Evolutionary conservation across 805 yeast species (phyloP).

Genomic region (Phaffomyces antillensis): DNA sequence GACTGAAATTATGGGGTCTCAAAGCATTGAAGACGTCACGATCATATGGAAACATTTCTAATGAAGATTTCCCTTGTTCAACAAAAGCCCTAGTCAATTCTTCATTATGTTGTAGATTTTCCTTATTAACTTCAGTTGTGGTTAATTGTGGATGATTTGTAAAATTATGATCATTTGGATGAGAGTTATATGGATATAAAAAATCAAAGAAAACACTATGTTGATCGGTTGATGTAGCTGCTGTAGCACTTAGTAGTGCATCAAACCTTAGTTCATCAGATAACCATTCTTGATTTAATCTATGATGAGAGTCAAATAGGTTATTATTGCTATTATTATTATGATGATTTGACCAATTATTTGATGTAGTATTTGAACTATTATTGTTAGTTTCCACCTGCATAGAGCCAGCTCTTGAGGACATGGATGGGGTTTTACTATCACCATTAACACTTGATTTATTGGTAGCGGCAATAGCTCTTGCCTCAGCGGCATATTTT

Average conservation of each 20-base stretch:
- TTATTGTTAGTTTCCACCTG: neutral
- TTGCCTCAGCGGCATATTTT: constrained; percentile 14
- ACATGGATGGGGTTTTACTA: too few species aligned
- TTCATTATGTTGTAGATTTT: too few species aligned
- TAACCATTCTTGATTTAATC: constrained; percentile 44
- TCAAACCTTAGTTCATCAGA: constrained; percentile 66
- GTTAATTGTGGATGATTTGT: neutral
- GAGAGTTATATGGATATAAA: constrained; percentile 26
- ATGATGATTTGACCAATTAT: neutral
- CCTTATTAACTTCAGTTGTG: neutral
- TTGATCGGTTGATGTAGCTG: constrained; percentile 47
- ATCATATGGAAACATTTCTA: constrained; percentile 15
- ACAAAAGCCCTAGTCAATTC: too few species aligned
- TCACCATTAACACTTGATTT: too few species aligned
- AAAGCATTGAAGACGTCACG: constrained; percentile 23
- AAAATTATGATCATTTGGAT: neutral
- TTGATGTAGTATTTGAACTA: neutral
- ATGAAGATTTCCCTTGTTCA: neutral
- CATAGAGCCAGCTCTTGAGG: too few species aligned
- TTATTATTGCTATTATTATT: neutral
- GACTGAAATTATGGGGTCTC: constrained; percentile 12
- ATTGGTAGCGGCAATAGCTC: constrained; percentile 1
- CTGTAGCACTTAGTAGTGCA: constrained; percentile 68
- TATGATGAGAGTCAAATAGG: constrained; percentile 10
- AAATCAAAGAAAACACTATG: constrained; percentile 47